Percentiles rank a stretch among this genome's conserved stretches.
Evolutionary conservation across 805 yeast species (phyloP).

Genomic region (Wickerhamomyces rabaulensis): DNA sequence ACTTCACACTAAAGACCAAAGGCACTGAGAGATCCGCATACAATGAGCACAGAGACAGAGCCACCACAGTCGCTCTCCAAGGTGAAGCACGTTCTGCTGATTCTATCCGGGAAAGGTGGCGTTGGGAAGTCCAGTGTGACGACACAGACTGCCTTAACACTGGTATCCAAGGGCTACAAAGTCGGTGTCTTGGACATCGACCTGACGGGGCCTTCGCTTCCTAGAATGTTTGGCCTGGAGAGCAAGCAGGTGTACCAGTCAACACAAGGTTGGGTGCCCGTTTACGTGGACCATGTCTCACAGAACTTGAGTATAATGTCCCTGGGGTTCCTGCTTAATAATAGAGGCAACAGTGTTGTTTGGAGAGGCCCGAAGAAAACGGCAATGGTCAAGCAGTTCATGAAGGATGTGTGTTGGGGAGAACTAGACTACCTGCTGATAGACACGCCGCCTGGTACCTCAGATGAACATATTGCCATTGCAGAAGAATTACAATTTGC

Average conservation of each 20-base stretch:
- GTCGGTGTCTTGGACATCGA: conserved; percentile 97
- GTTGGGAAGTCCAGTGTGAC: conserved; percentile 97
- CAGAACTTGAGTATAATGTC: conserved; percentile 56
- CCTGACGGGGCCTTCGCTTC: conserved; percentile 93
- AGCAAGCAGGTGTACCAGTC: conserved; percentile 74
- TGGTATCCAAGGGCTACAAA: conserved; percentile 62
- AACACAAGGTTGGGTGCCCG: conserved; percentile 90
- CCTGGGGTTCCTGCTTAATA: conserved; percentile 77
- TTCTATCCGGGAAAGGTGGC: conserved; percentile 94
- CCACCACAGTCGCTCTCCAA: conserved; percentile 25
- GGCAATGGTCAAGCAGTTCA: conserved; percentile 93
- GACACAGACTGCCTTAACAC: conserved; percentile 83
- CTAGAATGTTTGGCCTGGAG: conserved; percentile 94
- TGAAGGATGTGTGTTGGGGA: conserved; percentile 91
- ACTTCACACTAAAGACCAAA: too few species aligned
- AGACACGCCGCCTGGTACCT: conserved; percentile 98
- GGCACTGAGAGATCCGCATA: neutral
- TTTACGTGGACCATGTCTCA: conserved; percentile 30
- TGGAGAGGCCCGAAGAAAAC: conserved; percentile 99
- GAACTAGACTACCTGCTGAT: conserved; percentile 69
- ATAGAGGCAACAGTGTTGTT: conserved; percentile 86
- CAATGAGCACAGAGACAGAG: neutral
- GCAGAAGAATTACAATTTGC: conserved; percentile 80
- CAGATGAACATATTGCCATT: conserved; percentile 95
- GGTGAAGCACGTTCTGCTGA: conserved; percentile 72